A percentile compares a stretch with the other conserved stretches of the same genome.
phyloP scores from a whole-genome alignment of 192 early-diverging fungal species.

The Coemansia sp. region DNA sequence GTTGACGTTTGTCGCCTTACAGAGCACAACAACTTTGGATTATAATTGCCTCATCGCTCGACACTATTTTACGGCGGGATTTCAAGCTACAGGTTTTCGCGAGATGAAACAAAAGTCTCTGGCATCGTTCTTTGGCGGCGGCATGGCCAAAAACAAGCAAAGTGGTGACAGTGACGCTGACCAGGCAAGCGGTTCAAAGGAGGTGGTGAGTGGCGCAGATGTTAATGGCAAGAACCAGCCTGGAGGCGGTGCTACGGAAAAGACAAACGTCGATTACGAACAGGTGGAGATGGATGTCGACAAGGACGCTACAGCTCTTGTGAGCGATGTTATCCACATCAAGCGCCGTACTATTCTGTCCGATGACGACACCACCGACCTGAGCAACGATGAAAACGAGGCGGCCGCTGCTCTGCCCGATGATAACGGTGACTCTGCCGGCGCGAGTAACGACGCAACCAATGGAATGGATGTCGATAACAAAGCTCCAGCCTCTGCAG shows the following conservation, averaged over 20 bases:
- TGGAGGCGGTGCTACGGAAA: neutral
- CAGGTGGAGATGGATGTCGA: neutral
- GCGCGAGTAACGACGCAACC: no score
- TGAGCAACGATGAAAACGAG: conserved; percentile 4
- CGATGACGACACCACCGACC: conserved; percentile 6
- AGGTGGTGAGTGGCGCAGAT: neutral
- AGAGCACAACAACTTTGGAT: neutral
- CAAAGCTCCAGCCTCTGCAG: no score
- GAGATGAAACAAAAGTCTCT: conserved; percentile 40
- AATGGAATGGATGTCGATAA: no score
- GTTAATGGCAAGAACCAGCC: neutral
- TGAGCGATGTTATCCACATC: neutral
- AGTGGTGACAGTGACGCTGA: neutral
- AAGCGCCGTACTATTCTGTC: conserved; percentile 24
- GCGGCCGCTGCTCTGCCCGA: no score
- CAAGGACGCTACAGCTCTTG: neutral
- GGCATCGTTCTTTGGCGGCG: conserved; percentile 38
- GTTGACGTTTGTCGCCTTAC: neutral
- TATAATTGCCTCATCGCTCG: neutral
- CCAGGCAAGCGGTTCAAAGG: neutral
- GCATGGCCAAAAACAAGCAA: conserved; percentile 19
- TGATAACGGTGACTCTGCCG: no score
- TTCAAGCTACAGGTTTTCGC: neutral
- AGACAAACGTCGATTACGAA: neutral
- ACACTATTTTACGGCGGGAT: neutral